Evolutionary conservation across 116 monocot species (phyloP).

Genomic region (Iris pallida): DNA sequence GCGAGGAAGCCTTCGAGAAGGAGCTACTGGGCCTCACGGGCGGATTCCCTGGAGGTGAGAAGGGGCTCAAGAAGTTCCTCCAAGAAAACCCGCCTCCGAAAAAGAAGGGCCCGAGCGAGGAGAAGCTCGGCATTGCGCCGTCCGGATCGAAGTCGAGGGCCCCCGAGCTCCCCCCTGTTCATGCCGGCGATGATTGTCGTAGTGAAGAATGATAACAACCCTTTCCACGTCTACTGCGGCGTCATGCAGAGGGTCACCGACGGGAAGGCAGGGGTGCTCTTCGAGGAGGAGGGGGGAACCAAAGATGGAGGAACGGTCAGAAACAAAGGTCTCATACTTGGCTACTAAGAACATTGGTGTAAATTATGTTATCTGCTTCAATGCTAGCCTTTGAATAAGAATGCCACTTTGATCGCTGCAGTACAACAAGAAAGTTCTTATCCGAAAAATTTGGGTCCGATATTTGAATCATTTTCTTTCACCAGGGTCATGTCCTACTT

Average conservation of each 20-base stretch:
- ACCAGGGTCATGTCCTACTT: no score
- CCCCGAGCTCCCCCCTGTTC: constrained; percentile 70
- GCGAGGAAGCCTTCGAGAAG: constrained; percentile 63
- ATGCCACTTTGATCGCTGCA: no score
- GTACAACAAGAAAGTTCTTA: no score
- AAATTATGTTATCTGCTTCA: no score
- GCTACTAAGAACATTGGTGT: no score
- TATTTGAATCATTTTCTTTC: no score
- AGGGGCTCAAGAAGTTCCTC: constrained; percentile 61
- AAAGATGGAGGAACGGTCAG: no score
- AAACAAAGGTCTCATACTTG: no score
- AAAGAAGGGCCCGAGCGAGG: constrained; percentile 1
- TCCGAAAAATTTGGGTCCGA: no score
- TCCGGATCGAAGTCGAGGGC: constrained; percentile 28
- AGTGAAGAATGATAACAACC: constrained; percentile 68
- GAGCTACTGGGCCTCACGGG: constrained; percentile 85
- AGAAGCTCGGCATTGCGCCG: background rate
- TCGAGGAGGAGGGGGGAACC: constrained; percentile 87
- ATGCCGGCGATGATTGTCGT: constrained; percentile 91
- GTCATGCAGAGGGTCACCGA: constrained; percentile 90
- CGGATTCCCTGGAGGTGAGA: constrained; percentile 92
- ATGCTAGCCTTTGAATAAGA: no score
- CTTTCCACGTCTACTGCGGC: constrained; percentile 74
- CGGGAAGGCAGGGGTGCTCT: constrained; percentile 78
- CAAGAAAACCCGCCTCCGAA: constrained; percentile 63